Evolutionary conservation across 2,329 filamentous ascomycete species (phyloP).

Genomic region (Trichoderma asperellum): DNA sequence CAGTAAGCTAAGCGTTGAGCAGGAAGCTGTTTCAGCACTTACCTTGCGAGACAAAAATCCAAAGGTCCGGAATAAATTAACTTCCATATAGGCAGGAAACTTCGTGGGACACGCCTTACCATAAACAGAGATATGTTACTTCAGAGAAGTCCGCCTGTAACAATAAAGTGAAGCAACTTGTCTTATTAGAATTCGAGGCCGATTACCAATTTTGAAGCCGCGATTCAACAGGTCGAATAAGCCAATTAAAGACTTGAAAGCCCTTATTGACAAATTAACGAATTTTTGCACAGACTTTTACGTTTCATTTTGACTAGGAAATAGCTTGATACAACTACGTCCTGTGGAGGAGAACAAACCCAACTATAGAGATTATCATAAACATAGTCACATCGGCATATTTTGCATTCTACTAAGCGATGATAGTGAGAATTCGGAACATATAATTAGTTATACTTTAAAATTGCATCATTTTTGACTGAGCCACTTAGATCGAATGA

Average conservation of each 20-base stretch:
- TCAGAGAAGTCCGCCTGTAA: neutral
- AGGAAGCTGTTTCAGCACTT: conserved; percentile 5
- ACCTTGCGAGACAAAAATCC: neutral
- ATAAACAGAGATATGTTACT: neutral
- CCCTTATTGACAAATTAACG: neutral
- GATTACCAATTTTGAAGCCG: neutral
- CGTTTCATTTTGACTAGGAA: neutral
- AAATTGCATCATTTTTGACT: neutral
- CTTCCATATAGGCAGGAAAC: neutral
- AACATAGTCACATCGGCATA: too few relatives aligned
- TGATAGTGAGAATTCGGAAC: neutral
- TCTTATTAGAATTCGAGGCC: neutral
- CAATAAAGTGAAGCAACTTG: conserved; percentile 3
- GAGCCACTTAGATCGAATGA: neutral
- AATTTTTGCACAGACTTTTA: neutral
- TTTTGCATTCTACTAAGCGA: neutral
- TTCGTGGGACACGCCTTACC: neutral
- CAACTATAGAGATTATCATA: neutral
- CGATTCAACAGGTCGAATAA: neutral
- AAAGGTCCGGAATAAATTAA: neutral
- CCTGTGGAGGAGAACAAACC: neutral
- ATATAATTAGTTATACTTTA: neutral
- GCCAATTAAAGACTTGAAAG: too few relatives aligned
- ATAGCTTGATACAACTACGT: neutral
- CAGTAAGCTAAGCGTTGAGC: neutral